Evolutionary conservation across 345 rosid species (phyloP).

Genomic region (Linum trigynum): DNA sequence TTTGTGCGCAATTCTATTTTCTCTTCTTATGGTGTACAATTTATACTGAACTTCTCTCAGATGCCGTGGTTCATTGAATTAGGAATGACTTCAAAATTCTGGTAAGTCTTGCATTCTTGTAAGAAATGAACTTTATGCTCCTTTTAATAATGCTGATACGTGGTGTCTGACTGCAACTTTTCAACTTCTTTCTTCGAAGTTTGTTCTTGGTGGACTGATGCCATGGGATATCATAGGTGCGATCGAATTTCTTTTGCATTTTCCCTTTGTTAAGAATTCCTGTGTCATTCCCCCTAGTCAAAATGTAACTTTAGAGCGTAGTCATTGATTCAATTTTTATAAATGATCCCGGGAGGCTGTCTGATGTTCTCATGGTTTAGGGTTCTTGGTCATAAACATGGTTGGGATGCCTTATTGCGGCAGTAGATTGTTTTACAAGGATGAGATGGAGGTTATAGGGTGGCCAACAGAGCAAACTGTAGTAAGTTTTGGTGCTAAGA

Average conservation of each 20-base stretch:
- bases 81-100: conserved; percentile 21
- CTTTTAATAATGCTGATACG: conserved; percentile 5
- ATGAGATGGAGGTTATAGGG: too few species aligned
- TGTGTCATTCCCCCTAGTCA: not conserved
- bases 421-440: too few species aligned
- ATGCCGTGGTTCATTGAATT: conserved; percentile 92
- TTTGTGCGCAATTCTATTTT: not conserved
- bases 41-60: conserved; percentile 30
- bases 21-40: not conserved
- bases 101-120: conserved; percentile 19
- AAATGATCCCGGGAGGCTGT: not conserved
- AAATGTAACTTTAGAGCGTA: not conserved
- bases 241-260: conserved; percentile 1
- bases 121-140: not conserved
- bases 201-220: not conserved
- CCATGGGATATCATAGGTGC: conserved; percentile 6
- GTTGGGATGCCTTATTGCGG: not conserved
- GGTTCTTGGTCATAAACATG: not conserved
- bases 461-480: too few species aligned
- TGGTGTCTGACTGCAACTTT: not conserved
- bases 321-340: not conserved
- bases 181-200: conserved; percentile 10
- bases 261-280: not conserved
- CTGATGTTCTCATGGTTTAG: not conserved
- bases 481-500: not conserved